A percentile compares a stretch with the other conserved stretches of the same genome.
These are phyloP conservation scores for Apiospora phragmitis DNA, from an alignment of 2,329 filamentous ascomycete species.

Conservation along the genomic window DNA sequence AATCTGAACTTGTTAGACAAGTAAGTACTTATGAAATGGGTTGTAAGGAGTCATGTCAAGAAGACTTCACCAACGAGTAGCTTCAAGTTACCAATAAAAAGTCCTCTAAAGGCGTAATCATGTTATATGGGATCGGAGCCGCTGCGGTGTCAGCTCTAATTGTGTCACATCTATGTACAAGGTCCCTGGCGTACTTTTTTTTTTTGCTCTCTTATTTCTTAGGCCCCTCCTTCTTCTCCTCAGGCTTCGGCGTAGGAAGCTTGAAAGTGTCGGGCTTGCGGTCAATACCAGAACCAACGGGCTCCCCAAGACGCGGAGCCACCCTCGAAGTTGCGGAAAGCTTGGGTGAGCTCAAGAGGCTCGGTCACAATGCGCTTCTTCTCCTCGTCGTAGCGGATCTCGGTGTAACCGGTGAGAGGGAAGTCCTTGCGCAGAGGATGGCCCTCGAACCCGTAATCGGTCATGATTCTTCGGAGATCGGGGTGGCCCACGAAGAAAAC, in stretches of 20 bases:
- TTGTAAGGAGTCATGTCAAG: neutral
- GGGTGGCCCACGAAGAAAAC: constrained; percentile 96
- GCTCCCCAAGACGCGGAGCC: constrained; percentile 73
- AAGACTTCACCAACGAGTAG: neutral
- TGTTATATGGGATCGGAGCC: neutral
- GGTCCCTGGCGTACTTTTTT: constrained; percentile 15
- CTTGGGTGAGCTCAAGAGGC: constrained; percentile 95
- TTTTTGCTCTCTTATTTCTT: constrained; percentile 73
- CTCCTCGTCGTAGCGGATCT: constrained; percentile 97
- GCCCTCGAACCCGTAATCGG: constrained; percentile 97
- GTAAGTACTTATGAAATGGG: too few relatives aligned
- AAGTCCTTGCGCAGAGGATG: constrained; percentile 98
- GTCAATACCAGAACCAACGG: constrained; percentile 68
- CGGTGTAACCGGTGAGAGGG: constrained; percentile 95
- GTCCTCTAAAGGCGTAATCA: neutral
- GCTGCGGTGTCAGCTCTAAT: constrained; percentile 15
- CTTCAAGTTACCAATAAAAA: neutral
- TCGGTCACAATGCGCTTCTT: constrained; percentile 99
- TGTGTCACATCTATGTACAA: constrained; percentile 35
- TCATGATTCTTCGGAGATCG: constrained; percentile 97
- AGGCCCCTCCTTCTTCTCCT: constrained; percentile 84
- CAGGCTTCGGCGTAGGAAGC: constrained; percentile 91
- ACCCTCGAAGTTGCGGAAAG: constrained; percentile 97
- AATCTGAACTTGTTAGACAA: neutral
- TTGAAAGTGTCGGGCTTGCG: constrained; percentile 87